Evolutionary conservation across 2,329 filamentous ascomycete genomes (phyloP).

Genomic region (Botryotinia calthae): DNA sequence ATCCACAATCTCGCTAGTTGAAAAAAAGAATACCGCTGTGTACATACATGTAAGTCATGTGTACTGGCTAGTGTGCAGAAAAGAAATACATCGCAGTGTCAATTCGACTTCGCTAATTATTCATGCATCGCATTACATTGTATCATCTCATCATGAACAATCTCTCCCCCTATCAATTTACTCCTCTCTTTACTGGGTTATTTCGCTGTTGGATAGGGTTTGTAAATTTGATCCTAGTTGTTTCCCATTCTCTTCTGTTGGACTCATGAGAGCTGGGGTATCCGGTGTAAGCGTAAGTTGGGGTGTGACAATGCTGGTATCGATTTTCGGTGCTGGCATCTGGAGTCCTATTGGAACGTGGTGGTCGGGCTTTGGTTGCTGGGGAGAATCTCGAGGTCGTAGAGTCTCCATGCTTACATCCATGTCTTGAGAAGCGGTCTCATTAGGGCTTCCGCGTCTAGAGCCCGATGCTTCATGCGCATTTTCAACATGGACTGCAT

Average conservation of each 20-base stretch:
- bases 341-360: not conserved
- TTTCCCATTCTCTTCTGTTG: conserved; percentile 31
- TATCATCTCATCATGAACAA: not conserved
- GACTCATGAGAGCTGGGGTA: conserved; percentile 28
- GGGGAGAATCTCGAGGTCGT: conserved; percentile 23
- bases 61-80: not conserved
- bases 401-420: conserved; percentile 36
- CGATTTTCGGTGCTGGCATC: conserved; percentile 22
- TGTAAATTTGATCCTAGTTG: conserved; percentile 30
- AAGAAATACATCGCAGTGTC: not conserved
- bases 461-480: conserved; percentile 27
- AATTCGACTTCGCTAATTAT: not conserved
- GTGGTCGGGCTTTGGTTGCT: not conserved
- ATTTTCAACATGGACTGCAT: conserved; percentile 34
- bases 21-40: not conserved
- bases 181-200: not conserved
- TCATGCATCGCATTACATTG: not conserved
- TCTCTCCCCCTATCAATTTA: not conserved
- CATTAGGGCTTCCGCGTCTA: conserved; percentile 15
- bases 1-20: not conserved
- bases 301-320: conserved; percentile 29
- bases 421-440: conserved; percentile 20
- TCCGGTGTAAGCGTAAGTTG: conserved; percentile 36
- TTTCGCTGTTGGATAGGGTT: not conserved
- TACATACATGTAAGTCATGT: conserved; percentile 6